A percentile compares a stretch with the other conserved stretches of the same genome.
These are phyloP conservation scores for Hortiboletus rubellus DNA, from an alignment of 1,284 basidiomycete genomes.

Conservation along the genomic window DNA sequence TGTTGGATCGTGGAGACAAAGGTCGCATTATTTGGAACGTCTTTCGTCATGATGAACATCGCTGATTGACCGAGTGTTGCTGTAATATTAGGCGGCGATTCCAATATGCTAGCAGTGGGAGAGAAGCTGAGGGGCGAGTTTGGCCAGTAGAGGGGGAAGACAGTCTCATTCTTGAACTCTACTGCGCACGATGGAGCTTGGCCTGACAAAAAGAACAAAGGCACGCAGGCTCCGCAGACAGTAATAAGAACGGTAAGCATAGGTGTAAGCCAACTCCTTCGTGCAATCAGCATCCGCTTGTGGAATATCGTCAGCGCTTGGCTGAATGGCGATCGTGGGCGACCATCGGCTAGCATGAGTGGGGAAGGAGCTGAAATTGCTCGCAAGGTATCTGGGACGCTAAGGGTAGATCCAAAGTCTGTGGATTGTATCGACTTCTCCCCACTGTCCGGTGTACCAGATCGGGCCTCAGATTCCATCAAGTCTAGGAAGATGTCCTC, in stretches of 20 bases:
- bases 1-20: conserved; percentile 53
- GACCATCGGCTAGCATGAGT: conserved; percentile 50
- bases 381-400: conserved; percentile 40
- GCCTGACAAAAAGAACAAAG: conserved; percentile 60
- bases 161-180: conserved; percentile 37
- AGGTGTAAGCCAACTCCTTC: conserved; percentile 69
- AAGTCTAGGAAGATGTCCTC: conserved; percentile 79
- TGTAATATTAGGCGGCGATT: conserved; percentile 49
- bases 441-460: neutral
- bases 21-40: conserved; percentile 50
- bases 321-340: conserved; percentile 48
- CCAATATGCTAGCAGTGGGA: conserved; percentile 34
- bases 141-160: conserved; percentile 51
- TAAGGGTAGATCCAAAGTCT: neutral
- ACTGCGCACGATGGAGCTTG: conserved; percentile 52
- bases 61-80: conserved; percentile 42
- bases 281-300: conserved; percentile 66
- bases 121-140: conserved; percentile 38
- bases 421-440: conserved; percentile 19
- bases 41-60: conserved; percentile 35
- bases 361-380: conserved; percentile 33
- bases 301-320: conserved; percentile 72
- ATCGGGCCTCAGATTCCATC: conserved; percentile 50
- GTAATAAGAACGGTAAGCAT: conserved; percentile 61
- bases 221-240: conserved; percentile 62